phyloP scores from a whole-genome alignment of 495 filamentous ascomycete species.

The Penicillium coprophilum region DNA sequence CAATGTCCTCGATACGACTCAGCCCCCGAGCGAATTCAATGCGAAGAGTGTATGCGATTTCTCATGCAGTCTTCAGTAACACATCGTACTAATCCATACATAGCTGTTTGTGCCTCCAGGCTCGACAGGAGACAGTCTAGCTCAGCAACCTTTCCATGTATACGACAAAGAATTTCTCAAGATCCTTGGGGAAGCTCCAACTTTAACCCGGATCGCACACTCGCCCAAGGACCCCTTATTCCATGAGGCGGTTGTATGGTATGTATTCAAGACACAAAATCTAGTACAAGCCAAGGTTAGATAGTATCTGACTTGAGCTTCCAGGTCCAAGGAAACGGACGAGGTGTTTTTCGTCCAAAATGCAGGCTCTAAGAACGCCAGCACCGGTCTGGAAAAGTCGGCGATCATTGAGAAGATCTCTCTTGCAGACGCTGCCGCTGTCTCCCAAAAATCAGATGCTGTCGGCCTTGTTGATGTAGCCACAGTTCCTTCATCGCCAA shows the following conservation, averaged over 20 bases:
- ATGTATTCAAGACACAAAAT: slow-evolving; percentile 10
- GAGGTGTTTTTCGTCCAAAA: slow-evolving; percentile 56
- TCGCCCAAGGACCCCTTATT: slow-evolving; percentile 42
- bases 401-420: slow-evolving; percentile 51
- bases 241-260: slow-evolving; percentile 55
- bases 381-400: slow-evolving; percentile 53
- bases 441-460: slow-evolving; percentile 41
- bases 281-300: not conserved
- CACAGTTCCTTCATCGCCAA: slow-evolving; percentile 33
- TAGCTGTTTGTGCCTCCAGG: slow-evolving; percentile 26
- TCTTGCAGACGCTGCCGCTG: slow-evolving; percentile 37
- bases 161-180: slow-evolving; percentile 26
- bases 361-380: slow-evolving; percentile 43
- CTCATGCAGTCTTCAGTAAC: not conserved
- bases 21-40: slow-evolving; percentile 19
- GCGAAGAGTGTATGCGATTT: slow-evolving; percentile 18
- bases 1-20: slow-evolving; percentile 23
- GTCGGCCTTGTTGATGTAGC: slow-evolving; percentile 41
- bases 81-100: not conserved
- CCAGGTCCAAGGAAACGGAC: slow-evolving; percentile 42
- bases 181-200: slow-evolving; percentile 18
- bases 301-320: not conserved
- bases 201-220: slow-evolving; percentile 23
- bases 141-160: slow-evolving; percentile 27
- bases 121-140: slow-evolving; percentile 25